Base-by-base conservation (phyloP, 208 protist genomes). In the Blastocrithidia nonstop region DNA sequence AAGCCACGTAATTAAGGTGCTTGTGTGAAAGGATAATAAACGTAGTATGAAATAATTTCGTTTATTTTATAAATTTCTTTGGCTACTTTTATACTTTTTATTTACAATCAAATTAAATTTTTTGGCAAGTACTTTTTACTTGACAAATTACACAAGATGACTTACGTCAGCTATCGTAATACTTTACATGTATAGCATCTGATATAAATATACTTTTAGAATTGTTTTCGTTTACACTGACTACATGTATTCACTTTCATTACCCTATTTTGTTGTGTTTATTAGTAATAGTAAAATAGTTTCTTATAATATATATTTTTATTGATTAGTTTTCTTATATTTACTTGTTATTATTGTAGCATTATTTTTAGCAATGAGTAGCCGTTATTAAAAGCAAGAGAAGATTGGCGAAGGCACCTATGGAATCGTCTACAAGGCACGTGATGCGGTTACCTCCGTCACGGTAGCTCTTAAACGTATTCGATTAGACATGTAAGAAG, bases 1-100 rank as follows among this genome's bases (percentile, higher is more conserved):
- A 99, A 99, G 88, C 97, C 96, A 56, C 83, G 95, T 52, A 95
- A 85, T 46, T 98, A 98, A 59, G 28, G 7, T 0, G n/a, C n/a
- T n/a, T n/a, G n/a, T n/a, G n/a, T n/a, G n/a, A n/a, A n/a, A n/a
- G n/a, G n/a, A n/a, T n/a, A n/a, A n/a, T n/a, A n/a, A n/a, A n/a
- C n/a, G n/a, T n/a, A n/a, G n/a, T 27, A 2, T 26, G 52, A 24
- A 57, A 21, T 31, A 21, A 39, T 57, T 9, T 41, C 19, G 11
- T 21, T 40, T 55, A 37, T 58, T 21, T 51, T 59, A 7, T 56
- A 6, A 50, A 50, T 26, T 36, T 15, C 16, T 33, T 50, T 6
- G 9, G 25, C 20, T 13, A 3, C 9, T 16, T n/a, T 4, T n/a
- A 41, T 41, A 4, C 20, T 41, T 39, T 4, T 50, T 25, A 13